Evolutionary conservation across 768 basidiomycete species (phyloP).

Genomic region (Lactarius psammicola): DNA sequence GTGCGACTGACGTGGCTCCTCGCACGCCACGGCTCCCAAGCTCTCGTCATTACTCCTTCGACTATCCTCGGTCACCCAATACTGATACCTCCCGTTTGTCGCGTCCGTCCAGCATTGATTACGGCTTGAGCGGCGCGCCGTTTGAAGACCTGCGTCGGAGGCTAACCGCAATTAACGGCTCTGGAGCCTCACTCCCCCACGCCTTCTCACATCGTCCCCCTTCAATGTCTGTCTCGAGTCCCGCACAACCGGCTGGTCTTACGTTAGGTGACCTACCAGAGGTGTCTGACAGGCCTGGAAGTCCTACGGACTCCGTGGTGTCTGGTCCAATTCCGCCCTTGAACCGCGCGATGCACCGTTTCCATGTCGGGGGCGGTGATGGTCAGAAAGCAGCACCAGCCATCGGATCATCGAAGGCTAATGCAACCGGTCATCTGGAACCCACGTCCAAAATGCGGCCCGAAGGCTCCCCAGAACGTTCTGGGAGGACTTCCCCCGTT

Average conservation of each 20-base stretch:
- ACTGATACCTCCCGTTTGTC: slow-evolving; percentile 51
- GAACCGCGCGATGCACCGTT: slow-evolving; percentile 54
- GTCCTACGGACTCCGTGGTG: slow-evolving; percentile 80
- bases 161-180: slow-evolving; percentile 72
- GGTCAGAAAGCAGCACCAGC: slow-evolving; percentile 88
- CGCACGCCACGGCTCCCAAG: slow-evolving; percentile 41
- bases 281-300: slow-evolving; percentile 58
- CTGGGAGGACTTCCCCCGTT: slow-evolving; percentile 76
- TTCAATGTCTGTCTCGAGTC: slow-evolving; percentile 32
- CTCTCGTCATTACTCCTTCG: slow-evolving; percentile 44
- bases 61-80: slow-evolving; percentile 43
- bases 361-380: slow-evolving; percentile 71
- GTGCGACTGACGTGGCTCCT: slow-evolving; percentile 41
- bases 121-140: slow-evolving; percentile 48
- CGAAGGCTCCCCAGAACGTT: slow-evolving; percentile 66
- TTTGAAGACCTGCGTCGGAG: slow-evolving; percentile 78
- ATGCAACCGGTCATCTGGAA: slow-evolving; percentile 80
- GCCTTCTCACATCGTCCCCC: slow-evolving; percentile 39
- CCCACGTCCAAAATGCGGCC: slow-evolving; percentile 64
- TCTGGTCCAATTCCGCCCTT: slow-evolving; percentile 68
- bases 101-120: slow-evolving; percentile 50
- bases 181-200: slow-evolving; percentile 57
- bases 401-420: slow-evolving; percentile 79
- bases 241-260: slow-evolving; percentile 31
- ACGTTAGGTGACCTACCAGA: slow-evolving; percentile 34